Percentiles rank a stretch among this genome's conserved stretches.
Conservation (phyloP, 2,329 filamentous ascomycete genomes). For the Phyllosticta capitalensis region DNA sequence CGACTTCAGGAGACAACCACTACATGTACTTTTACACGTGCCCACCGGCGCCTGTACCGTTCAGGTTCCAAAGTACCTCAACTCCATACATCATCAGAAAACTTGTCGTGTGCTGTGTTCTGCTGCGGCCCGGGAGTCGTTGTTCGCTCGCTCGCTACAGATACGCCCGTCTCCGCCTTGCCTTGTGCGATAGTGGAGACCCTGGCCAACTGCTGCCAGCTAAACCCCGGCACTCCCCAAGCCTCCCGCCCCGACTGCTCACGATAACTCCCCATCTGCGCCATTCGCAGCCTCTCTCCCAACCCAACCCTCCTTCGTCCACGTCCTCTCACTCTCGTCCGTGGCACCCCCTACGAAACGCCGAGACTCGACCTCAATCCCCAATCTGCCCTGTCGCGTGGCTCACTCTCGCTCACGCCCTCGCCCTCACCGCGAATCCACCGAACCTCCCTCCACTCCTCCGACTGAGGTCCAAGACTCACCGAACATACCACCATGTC, state of each 20-base stretch:
- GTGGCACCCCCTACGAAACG: too few relatives aligned
- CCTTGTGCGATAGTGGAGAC: neutral
- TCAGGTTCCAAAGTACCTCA: too few relatives aligned
- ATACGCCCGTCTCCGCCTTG: too few relatives aligned
- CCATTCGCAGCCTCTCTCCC: neutral
- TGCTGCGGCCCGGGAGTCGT: too few relatives aligned
- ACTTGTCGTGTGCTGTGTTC: too few relatives aligned
- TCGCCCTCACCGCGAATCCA: slow-evolving; percentile 1
- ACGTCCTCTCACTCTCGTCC: neutral
- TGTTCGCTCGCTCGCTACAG: too few relatives aligned
- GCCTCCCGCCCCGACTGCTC: neutral
- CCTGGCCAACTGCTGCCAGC: neutral
- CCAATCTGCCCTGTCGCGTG: slow-evolving; percentile 4
- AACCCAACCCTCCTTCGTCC: neutral
- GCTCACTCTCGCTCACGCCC: neutral
- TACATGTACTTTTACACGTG: too few relatives aligned
- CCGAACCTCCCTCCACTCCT: slow-evolving; percentile 6
- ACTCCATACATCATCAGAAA: too few relatives aligned
- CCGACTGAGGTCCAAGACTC: slow-evolving; percentile 23
- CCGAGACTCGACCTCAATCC: neutral
- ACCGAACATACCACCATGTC: slow-evolving; percentile 25
- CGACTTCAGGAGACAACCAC: neutral
- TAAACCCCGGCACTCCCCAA: neutral
- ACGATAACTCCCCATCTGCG: slow-evolving; percentile 8
- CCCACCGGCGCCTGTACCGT: neutral